Percentiles rank a stretch among this genome's conserved stretches.
Evolutionary conservation across 2,329 filamentous ascomycete species (phyloP).

Genomic region (Hawksworthiomyces lignivorus): DNA sequence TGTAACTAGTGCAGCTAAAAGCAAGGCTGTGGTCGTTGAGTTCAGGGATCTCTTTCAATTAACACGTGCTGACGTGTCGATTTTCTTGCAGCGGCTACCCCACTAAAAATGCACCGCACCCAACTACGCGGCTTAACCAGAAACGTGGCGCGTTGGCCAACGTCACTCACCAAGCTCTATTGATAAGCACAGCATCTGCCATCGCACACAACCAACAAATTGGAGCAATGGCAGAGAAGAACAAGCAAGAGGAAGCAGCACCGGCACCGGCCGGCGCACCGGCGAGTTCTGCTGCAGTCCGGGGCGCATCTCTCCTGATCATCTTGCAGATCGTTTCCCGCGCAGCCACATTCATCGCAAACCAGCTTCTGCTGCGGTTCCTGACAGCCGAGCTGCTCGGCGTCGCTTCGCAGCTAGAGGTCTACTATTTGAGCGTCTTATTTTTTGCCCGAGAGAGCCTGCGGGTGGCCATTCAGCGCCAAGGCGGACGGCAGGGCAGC

Average conservation of each 20-base stretch:
- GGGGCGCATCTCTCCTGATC: slow-evolving; percentile 79
- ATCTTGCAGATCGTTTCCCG: slow-evolving; percentile 82
- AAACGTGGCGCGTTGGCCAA: too few relatives aligned
- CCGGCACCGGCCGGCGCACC: not conserved
- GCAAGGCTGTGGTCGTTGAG: too few relatives aligned
- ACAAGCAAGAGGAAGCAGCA: not conserved
- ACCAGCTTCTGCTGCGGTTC: slow-evolving; percentile 83
- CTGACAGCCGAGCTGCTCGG: slow-evolving; percentile 80
- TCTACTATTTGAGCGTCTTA: slow-evolving; percentile 86
- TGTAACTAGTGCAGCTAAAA: too few relatives aligned
- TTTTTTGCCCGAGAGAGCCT: slow-evolving; percentile 91
- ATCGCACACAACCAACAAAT: too few relatives aligned
- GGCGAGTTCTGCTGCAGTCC: slow-evolving; percentile 28
- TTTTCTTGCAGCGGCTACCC: too few relatives aligned
- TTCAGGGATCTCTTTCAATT: too few relatives aligned
- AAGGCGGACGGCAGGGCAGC: slow-evolving; percentile 30
- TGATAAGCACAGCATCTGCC: too few relatives aligned
- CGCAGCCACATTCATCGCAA: slow-evolving; percentile 80
- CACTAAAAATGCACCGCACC: too few relatives aligned
- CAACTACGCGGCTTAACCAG: too few relatives aligned
- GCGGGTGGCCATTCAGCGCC: slow-evolving; percentile 82
- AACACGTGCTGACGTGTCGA: too few relatives aligned
- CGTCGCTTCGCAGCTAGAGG: slow-evolving; percentile 80
- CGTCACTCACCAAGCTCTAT: too few relatives aligned
- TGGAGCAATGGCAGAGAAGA: not conserved